Conservation (phyloP, 441 rosid genomes). For the Monsonia emarginata region DNA sequence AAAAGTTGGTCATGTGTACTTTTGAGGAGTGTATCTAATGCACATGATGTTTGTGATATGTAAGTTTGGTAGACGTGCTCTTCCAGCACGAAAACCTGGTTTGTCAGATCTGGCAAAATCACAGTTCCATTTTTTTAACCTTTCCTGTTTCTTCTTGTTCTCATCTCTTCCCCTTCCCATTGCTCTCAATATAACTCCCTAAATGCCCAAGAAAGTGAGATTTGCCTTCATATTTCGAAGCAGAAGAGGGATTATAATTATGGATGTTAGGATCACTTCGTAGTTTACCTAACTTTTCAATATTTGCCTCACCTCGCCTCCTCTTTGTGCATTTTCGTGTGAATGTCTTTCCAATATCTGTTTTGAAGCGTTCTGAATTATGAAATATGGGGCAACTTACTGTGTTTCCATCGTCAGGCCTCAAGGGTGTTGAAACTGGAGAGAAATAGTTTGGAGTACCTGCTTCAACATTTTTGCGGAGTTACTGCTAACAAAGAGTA, state of each 20-base stretch:
- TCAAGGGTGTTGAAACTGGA: slow-evolving; percentile 81
- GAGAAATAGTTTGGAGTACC: slow-evolving; percentile 81
- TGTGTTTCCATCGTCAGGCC: slow-evolving; percentile 39
- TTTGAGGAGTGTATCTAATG: neutral
- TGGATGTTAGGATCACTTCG: neutral
- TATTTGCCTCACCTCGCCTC: neutral
- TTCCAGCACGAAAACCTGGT: neutral
- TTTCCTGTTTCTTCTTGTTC: neutral
- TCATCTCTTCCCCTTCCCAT: neutral
- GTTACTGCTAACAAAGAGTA: slow-evolving; percentile 80
- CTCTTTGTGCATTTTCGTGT: neutral
- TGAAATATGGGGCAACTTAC: neutral
- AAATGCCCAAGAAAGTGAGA: neutral
- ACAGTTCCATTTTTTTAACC: neutral
- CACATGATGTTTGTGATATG: neutral
- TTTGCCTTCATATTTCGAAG: neutral
- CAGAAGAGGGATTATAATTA: neutral
- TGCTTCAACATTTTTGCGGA: slow-evolving; percentile 67
- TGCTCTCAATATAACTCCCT: neutral
- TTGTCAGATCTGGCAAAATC: neutral
- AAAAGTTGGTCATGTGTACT: neutral
- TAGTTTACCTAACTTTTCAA: neutral
- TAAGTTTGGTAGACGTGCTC: neutral
- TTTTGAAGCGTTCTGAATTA: neutral
- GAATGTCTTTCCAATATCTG: neutral